phyloP scores from a whole-genome alignment of 768 basidiomycete genomes.

The Rhizopogon roseolus region DNA sequence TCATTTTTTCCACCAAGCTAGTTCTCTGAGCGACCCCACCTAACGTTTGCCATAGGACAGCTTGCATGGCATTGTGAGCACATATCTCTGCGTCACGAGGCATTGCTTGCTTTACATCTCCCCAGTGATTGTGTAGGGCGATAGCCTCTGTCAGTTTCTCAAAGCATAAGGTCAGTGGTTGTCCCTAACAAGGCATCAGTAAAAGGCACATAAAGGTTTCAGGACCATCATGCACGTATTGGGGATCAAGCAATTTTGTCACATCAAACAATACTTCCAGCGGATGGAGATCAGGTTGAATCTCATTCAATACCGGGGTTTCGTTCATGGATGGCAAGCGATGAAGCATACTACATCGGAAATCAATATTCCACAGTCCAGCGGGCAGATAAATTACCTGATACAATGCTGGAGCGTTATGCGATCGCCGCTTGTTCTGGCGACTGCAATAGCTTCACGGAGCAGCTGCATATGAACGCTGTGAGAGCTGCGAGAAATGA shows the following conservation, averaged over 20 bases:
- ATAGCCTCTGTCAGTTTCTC: slow-evolving; percentile 61
- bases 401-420: slow-evolving; percentile 75
- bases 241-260: slow-evolving; percentile 65
- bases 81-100: slow-evolving; percentile 59
- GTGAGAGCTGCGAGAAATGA: neutral
- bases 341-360: slow-evolving; percentile 53
- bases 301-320: slow-evolving; percentile 59
- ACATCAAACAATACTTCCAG: slow-evolving; percentile 75
- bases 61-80: slow-evolving; percentile 70
- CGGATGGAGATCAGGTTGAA: slow-evolving; percentile 73
- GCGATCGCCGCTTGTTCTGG: slow-evolving; percentile 68
- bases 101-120: slow-evolving; percentile 48
- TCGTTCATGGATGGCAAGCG: slow-evolving; percentile 55
- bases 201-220: neutral
- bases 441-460: slow-evolving; percentile 72
- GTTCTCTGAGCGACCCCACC: slow-evolving; percentile 36
- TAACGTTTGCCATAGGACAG: slow-evolving; percentile 64
- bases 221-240: slow-evolving; percentile 39
- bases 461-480: slow-evolving; percentile 44
- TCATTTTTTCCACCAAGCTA: neutral
- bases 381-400: slow-evolving; percentile 34
- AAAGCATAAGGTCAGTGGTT: slow-evolving; percentile 67
- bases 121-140: slow-evolving; percentile 69
- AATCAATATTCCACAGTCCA: neutral
- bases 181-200: slow-evolving; percentile 40